Evolutionary conservation across 1,284 basidiomycete genomes (phyloP).

Genomic region (Phellinidium pouzarii): DNA sequence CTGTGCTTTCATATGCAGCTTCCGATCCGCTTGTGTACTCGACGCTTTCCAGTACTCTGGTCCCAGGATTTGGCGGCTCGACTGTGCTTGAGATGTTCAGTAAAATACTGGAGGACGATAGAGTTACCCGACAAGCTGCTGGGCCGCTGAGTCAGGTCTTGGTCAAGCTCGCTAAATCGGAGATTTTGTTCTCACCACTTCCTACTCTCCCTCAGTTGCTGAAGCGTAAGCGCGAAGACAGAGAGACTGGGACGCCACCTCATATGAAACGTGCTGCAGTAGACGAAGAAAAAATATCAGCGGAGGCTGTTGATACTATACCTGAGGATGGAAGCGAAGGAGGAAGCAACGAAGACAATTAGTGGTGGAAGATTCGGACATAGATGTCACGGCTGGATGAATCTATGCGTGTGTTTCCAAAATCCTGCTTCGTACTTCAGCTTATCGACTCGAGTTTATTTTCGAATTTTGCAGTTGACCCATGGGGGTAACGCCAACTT

Average conservation of each 20-base stretch:
- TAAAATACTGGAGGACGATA: slow-evolving; percentile 39
- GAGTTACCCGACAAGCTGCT: slow-evolving; percentile 45
- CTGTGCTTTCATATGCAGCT: slow-evolving; percentile 49
- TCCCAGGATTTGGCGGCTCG: slow-evolving; percentile 40
- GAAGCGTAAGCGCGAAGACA: slow-evolving; percentile 60
- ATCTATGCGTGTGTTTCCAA: too few species aligned
- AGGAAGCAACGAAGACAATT: background rate
- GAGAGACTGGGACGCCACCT: slow-evolving; percentile 34
- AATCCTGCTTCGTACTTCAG: background rate
- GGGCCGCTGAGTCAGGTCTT: slow-evolving; percentile 51
- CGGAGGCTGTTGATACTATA: background rate
- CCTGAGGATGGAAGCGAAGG: background rate
- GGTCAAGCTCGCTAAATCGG: slow-evolving; percentile 55
- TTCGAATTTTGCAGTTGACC: too few species aligned
- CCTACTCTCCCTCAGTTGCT: slow-evolving; percentile 54
- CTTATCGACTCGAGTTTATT: background rate
- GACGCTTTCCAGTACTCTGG: slow-evolving; percentile 24
- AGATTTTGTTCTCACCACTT: slow-evolving; percentile 54
- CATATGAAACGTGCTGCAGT: background rate
- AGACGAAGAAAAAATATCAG: background rate
- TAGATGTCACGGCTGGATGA: background rate
- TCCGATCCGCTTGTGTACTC: slow-evolving; percentile 48
- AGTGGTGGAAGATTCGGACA: background rate
- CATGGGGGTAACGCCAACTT: too few species aligned
- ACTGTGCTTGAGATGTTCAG: slow-evolving; percentile 51